Evolutionary conservation across 2,329 filamentous ascomycete species (phyloP).

Genomic region (Aulographum hederae): DNA sequence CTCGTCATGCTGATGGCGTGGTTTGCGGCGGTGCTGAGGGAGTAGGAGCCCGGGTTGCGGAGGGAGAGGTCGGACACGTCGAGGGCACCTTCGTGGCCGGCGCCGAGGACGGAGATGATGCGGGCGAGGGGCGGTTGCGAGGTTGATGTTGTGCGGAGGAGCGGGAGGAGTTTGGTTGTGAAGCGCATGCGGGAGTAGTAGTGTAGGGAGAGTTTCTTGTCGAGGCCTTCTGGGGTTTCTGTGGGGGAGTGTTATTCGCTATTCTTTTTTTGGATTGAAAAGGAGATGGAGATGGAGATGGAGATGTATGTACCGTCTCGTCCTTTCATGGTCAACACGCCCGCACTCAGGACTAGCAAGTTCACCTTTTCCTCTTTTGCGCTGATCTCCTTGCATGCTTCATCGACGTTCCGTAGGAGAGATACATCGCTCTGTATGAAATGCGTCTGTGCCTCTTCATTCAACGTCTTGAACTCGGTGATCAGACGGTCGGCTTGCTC

Average conservation of each 20-base stretch:
- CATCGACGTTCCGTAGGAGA: conserved; percentile 22
- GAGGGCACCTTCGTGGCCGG: conserved; percentile 8
- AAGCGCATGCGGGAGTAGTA: conserved; percentile 22
- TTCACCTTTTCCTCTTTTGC: conserved; percentile 33
- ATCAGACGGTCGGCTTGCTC: conserved; percentile 18
- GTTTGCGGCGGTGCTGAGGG: conserved; percentile 8
- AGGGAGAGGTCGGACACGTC: conserved; percentile 13
- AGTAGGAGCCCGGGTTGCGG: conserved; percentile 9
- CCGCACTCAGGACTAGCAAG: conserved; percentile 34
- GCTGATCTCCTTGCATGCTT: conserved; percentile 27
- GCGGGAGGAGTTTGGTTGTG: conserved; percentile 17
- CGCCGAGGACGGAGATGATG: conserved; percentile 14
- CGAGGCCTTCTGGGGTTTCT: conserved; percentile 17
- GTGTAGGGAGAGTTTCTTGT: conserved; percentile 13
- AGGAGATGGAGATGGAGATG: not conserved
- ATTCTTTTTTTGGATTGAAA: conserved; percentile 1
- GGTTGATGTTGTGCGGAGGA: conserved; percentile 10
- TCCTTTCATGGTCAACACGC: conserved; percentile 25
- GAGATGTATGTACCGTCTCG: conserved; percentile 9
- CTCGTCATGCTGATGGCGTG: conserved; percentile 12
- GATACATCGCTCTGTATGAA: conserved; percentile 25
- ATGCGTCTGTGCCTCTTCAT: conserved; percentile 16
- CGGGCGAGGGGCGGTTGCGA: conserved; percentile 10
- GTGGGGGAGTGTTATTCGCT: not conserved
- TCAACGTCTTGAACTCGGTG: conserved; percentile 18